A percentile compares a stretch with the other conserved stretches of the same genome.
Conservation (phyloP, 169 alveolate species). For the Eimeria brunetti region DNA sequence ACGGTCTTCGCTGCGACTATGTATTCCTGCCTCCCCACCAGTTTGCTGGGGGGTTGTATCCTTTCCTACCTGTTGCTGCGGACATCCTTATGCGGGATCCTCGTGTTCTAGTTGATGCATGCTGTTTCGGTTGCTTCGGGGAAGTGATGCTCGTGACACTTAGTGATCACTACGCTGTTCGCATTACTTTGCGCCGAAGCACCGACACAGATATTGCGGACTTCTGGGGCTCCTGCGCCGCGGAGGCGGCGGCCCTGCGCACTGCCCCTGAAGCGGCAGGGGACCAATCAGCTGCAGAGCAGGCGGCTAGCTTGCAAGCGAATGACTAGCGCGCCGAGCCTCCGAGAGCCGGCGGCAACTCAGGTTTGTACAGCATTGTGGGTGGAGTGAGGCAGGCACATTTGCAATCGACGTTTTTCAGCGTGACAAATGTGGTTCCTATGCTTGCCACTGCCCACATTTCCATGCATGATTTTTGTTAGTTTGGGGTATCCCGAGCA, state of each 20-base stretch:
- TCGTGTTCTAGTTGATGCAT: conserved; percentile 85
- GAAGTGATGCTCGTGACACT: conserved; percentile 91
- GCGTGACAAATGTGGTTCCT: neutral
- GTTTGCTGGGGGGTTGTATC: conserved; percentile 85
- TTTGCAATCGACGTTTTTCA: neutral
- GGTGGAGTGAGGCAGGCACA: neutral
- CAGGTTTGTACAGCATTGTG: conserved; percentile 21
- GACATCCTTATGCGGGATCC: conserved; percentile 92
- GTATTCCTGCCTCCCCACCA: conserved; percentile 92
- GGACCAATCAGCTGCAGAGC: conserved; percentile 7
- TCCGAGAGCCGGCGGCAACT: neutral
- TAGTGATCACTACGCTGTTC: conserved; percentile 93
- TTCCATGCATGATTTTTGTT: neutral
- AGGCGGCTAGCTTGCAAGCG: conserved; percentile 40
- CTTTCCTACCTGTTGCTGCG: conserved; percentile 88
- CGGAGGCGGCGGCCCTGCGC: conserved; percentile 65
- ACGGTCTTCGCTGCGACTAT: conserved; percentile 93
- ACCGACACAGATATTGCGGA: conserved; percentile 68
- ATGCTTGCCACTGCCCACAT: neutral
- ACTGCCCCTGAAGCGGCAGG: neutral
- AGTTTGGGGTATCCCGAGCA: neutral
- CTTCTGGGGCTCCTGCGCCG: conserved; percentile 73
- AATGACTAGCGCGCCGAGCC: conserved; percentile 6
- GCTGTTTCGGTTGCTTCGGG: conserved; percentile 86
- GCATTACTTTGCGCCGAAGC: conserved; percentile 87